phyloP scores from a whole-genome alignment of 1,139 yeast species.

The Suhomyces guaymorum region DNA sequence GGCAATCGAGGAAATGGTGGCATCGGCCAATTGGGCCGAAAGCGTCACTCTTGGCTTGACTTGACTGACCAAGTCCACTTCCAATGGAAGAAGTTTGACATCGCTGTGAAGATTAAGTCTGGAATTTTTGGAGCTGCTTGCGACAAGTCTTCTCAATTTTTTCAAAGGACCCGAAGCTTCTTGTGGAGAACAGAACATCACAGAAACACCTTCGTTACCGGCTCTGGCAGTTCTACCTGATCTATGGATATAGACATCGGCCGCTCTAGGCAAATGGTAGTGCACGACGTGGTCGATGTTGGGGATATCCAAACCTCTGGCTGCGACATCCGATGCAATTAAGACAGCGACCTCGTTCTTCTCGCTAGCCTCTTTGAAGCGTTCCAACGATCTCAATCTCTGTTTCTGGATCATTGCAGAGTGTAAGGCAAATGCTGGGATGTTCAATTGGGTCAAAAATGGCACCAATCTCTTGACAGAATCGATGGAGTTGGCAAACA shows the following conservation, averaged over 20 bases:
- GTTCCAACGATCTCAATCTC: conserved; percentile 81
- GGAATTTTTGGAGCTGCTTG: conserved; percentile 29
- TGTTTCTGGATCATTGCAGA: conserved; percentile 96
- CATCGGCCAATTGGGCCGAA: conserved; percentile 75
- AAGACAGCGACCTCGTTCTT: conserved; percentile 64
- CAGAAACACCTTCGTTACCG: conserved; percentile 89
- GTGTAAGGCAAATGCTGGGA: conserved; percentile 81
- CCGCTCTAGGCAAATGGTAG: conserved; percentile 91
- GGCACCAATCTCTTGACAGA: conserved; percentile 86
- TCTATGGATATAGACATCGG: conserved; percentile 92
- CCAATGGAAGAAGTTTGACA: conserved; percentile 74
- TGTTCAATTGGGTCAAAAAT: conserved; percentile 63
- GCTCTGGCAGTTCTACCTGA: conserved; percentile 99
- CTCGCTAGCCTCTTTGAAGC: conserved; percentile 57
- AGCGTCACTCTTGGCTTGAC: conserved; percentile 66
- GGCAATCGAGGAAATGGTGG: conserved; percentile 59
- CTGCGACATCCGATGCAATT: conserved; percentile 97
- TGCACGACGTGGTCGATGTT: conserved; percentile 92
- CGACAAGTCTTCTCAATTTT: conserved; percentile 67
- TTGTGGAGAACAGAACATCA: conserved; percentile 89
- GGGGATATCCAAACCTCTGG: conserved; percentile 95
- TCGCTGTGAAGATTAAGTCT: conserved; percentile 47
- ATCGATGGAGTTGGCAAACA: conserved; percentile 92
- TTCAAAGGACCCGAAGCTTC: conserved; percentile 87
- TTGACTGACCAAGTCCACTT: conserved; percentile 69